Evolutionary conservation across 208 protist species (phyloP).

Genomic region (Trypanosoma melophagium): DNA sequence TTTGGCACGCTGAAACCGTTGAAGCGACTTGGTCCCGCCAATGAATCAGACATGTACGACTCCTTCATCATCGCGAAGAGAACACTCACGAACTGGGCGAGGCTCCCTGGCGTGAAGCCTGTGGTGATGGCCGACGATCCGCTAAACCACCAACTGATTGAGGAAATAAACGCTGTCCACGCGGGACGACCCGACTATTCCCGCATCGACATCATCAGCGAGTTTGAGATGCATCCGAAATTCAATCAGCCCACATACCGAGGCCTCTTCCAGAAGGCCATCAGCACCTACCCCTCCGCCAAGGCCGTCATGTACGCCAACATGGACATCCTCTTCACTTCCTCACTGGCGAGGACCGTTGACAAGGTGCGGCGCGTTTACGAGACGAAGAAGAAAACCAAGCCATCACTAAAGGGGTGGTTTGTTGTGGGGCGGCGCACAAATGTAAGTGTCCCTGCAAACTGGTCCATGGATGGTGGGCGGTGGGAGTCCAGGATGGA

Average conservation of each 20-base stretch:
- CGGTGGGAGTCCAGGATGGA: no score
- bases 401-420: no score
- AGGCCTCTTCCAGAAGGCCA: no score
- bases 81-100: conserved; percentile 25
- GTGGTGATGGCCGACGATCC: conserved; percentile 17
- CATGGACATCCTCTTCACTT: no score
- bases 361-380: no score
- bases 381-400: no score
- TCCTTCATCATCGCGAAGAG: conserved; percentile 8
- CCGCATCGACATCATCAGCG: conserved; percentile 7
- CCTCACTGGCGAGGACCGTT: no score
- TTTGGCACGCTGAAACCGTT: conserved; percentile 24
- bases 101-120: conserved; percentile 11
- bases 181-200: neutral
- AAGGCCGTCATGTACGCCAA: no score
- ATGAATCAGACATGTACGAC: conserved; percentile 13
- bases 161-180: neutral
- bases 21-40: neutral
- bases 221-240: conserved; percentile 6
- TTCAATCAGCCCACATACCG: conserved; percentile 23
- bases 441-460: no score
- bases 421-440: no score
- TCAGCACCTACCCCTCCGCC: no score
- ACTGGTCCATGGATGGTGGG: no score
- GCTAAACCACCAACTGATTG: neutral